Conservation (phyloP, 106 monocot species). For the Phalaenopsis equestris region DNA sequence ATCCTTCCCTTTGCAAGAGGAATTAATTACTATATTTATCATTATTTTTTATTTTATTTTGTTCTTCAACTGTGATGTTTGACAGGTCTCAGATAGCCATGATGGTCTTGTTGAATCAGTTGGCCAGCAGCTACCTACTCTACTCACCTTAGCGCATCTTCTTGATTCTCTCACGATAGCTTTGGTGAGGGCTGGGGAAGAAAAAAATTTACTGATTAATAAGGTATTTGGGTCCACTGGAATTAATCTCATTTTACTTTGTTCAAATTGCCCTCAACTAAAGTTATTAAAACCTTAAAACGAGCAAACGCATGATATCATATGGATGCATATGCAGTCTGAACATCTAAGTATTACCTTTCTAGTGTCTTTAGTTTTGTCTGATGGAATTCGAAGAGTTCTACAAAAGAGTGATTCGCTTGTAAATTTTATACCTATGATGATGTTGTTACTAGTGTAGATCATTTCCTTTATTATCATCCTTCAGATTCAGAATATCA, state of each 20-base stretch:
- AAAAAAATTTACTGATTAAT: constrained; percentile 65
- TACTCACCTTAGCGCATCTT: constrained; percentile 48
- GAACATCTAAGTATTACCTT: background rate
- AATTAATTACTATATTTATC: background rate
- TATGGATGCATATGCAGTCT: background rate
- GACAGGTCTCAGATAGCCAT: constrained; percentile 29
- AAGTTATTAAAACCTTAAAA: background rate
- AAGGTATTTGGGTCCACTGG: constrained; percentile 41
- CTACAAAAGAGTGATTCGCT: background rate
- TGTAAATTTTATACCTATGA: background rate
- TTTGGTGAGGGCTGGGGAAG: constrained; percentile 71
- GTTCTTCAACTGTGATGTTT: background rate
- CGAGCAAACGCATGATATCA: background rate
- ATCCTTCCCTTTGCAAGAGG: background rate
- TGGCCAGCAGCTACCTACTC: constrained; percentile 43
- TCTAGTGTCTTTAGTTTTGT: background rate
- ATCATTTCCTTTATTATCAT: background rate
- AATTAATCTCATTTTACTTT: background rate
- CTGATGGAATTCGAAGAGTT: background rate
- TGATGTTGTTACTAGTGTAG: background rate
- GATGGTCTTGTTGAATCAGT: constrained; percentile 14
- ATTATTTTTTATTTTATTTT: background rate
- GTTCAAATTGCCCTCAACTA: background rate
- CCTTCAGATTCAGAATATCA: constrained; percentile 74
- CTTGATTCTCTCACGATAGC: constrained; percentile 46